phyloP scores from a whole-genome alignment of 116 monocot species.

The Thalassia testudinum region DNA sequence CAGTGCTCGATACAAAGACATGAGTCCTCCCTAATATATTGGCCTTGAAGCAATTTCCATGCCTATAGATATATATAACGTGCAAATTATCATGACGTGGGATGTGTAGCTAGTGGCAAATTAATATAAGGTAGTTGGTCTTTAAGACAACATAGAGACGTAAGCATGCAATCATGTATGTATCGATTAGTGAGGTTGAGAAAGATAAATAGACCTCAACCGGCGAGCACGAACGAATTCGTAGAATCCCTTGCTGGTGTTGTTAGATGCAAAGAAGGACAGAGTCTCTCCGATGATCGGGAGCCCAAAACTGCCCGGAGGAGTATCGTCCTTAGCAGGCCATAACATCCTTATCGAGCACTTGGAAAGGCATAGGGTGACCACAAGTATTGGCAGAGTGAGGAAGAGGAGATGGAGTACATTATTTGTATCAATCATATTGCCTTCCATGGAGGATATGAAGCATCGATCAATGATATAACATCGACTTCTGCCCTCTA shows the following conservation, averaged over 20 bases:
- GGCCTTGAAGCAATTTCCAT: conserved; percentile 63
- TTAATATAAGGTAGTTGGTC: background rate
- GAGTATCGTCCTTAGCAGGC: conserved; percentile 1
- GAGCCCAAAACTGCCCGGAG: conserved; percentile 37
- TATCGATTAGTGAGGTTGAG: background rate
- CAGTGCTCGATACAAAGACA: conserved; percentile 40
- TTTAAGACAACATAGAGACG: background rate
- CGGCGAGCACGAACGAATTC: conserved; percentile 45
- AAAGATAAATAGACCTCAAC: conserved; percentile 11
- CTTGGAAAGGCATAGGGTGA: too few relatives aligned
- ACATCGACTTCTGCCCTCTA: too few relatives aligned
- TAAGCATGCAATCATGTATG: background rate
- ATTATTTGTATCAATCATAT: too few relatives aligned
- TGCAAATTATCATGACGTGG: background rate
- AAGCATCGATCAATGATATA: too few relatives aligned
- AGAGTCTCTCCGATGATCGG: conserved; percentile 60
- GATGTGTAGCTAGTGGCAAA: background rate
- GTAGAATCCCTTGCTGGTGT: conserved; percentile 44
- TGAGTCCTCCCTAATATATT: conserved; percentile 45
- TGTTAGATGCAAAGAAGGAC: conserved; percentile 38
- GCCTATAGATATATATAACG: conserved; percentile 14
- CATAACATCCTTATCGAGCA: too few relatives aligned
- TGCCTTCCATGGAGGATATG: too few relatives aligned
- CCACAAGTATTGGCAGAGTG: too few relatives aligned
- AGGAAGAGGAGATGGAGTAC: too few relatives aligned